These are phyloP conservation scores for Lipomyces chichibuensis DNA, from an alignment of 805 yeast genomes.

Conservation along the genomic window DNA sequence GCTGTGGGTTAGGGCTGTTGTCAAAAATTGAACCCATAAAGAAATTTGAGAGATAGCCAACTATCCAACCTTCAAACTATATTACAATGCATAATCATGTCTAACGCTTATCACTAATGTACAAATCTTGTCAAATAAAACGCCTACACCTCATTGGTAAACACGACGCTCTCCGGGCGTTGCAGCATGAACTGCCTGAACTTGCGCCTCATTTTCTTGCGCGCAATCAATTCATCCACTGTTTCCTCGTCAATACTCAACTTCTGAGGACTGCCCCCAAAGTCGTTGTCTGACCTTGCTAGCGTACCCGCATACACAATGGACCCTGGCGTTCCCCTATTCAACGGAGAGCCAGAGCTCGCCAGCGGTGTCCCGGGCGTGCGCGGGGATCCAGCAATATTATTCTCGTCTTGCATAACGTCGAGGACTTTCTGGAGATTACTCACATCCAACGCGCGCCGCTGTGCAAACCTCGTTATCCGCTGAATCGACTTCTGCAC, in stretches of 20 bases:
- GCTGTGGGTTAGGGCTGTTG: not conserved
- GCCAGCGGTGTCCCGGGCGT: not conserved
- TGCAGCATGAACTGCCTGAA: slow-evolving; percentile 6
- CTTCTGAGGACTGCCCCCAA: not conserved
- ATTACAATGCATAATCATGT: not conserved
- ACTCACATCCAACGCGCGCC: slow-evolving; percentile 23
- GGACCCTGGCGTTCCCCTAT: not conserved
- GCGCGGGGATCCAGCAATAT: not conserved
- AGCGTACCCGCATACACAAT: not conserved
- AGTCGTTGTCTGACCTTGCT: not conserved
- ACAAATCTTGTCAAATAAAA: not conserved
- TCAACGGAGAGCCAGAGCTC: not conserved
- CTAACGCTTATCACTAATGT: not conserved
- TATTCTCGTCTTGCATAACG: not conserved
- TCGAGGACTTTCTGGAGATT: slow-evolving; percentile 11
- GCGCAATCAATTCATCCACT: slow-evolving; percentile 21
- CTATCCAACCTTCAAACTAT: not conserved
- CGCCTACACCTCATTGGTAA: slow-evolving; percentile 14
- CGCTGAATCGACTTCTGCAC: slow-evolving; percentile 26
- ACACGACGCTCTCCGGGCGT: slow-evolving; percentile 10
- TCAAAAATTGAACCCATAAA: too few relatives aligned
- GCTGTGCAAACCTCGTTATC: slow-evolving; percentile 25
- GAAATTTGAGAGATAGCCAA: not conserved
- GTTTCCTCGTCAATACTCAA: slow-evolving; percentile 21
- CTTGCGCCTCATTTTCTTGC: slow-evolving; percentile 12